Conservation (phyloP, 2,329 filamentous ascomycete species). For the Cryphonectria japonica region DNA sequence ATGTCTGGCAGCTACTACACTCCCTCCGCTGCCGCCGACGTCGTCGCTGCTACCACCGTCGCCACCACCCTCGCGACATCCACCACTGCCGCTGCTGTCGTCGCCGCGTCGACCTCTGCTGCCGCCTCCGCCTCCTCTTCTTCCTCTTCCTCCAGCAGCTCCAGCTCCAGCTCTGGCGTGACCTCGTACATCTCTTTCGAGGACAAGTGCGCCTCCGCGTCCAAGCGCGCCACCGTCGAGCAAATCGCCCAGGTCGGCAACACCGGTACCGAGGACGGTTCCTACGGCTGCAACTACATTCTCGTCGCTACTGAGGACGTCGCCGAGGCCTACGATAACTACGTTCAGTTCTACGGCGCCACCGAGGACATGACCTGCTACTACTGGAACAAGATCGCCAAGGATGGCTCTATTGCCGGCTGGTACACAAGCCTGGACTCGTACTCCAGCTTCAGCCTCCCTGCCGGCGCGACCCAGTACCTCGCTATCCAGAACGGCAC, state of each 20-base stretch:
- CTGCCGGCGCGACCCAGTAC: conserved; percentile 42
- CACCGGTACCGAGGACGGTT: conserved; percentile 40
- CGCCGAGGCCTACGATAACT: conserved; percentile 44
- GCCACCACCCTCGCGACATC: conserved; percentile 10
- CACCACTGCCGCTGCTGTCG: conserved; percentile 5
- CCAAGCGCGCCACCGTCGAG: conserved; percentile 47
- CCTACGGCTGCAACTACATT: conserved; percentile 59
- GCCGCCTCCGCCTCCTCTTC: conserved; percentile 23
- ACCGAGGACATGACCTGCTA: conserved; percentile 41
- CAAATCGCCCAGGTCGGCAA: conserved; percentile 55
- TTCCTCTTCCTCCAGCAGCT: conserved; percentile 22
- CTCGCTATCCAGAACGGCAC: conserved; percentile 51
- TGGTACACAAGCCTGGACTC: conserved; percentile 46
- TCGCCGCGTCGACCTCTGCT: conserved; percentile 19
- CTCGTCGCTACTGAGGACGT: conserved; percentile 42
- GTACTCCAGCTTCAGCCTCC: conserved; percentile 47
- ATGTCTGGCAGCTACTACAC: conserved; percentile 29
- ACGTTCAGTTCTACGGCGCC: conserved; percentile 32
- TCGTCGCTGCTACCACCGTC: conserved; percentile 9
- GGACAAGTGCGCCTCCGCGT: conserved; percentile 36
- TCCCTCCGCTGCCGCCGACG: conserved; percentile 19
- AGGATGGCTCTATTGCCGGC: conserved; percentile 48
- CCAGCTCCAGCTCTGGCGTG: conserved; percentile 48
- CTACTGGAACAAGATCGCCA: conserved; percentile 59
- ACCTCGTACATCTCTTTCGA: conserved; percentile 39